These are phyloP conservation scores for Neurospora crassa DNA, from an alignment of 2,329 filamentous ascomycete species.

Conservation along the genomic window DNA sequence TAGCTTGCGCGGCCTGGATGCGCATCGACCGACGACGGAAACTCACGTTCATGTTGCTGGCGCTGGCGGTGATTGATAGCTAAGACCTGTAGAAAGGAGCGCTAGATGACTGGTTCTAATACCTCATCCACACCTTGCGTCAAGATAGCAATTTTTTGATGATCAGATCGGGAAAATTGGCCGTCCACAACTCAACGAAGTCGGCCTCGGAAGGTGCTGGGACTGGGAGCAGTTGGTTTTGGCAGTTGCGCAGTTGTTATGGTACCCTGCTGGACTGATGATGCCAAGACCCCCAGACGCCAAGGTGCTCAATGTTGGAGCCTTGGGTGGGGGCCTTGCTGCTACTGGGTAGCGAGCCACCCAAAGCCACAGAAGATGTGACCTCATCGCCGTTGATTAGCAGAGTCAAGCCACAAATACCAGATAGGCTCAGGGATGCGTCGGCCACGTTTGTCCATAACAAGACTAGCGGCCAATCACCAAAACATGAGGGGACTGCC, in stretches of 20 bases:
- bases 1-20: constrained; percentile 6
- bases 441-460: not conserved
- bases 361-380: not conserved
- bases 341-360: not conserved
- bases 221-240: not conserved
- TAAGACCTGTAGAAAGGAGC: not conserved
- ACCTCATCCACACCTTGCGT: not conserved
- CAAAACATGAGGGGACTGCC: not conserved
- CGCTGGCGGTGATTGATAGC: not conserved
- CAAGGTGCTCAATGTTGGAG: not conserved
- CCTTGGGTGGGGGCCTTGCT: not conserved
- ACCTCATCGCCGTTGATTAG: not conserved
- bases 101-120: not conserved
- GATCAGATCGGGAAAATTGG: not conserved
- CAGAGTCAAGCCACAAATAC: not conserved
- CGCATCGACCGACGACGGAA: constrained; percentile 3
- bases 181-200: not conserved
- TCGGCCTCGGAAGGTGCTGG: not conserved
- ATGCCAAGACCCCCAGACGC: not conserved
- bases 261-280: not conserved
- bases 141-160: not conserved
- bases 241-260: not conserved
- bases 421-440: not conserved
- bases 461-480: not conserved
- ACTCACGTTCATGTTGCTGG: constrained; percentile 46